Evolutionary conservation across 371 early-diverging fungal genomes (phyloP).

Genomic region (Mucor ambiguus): DNA sequence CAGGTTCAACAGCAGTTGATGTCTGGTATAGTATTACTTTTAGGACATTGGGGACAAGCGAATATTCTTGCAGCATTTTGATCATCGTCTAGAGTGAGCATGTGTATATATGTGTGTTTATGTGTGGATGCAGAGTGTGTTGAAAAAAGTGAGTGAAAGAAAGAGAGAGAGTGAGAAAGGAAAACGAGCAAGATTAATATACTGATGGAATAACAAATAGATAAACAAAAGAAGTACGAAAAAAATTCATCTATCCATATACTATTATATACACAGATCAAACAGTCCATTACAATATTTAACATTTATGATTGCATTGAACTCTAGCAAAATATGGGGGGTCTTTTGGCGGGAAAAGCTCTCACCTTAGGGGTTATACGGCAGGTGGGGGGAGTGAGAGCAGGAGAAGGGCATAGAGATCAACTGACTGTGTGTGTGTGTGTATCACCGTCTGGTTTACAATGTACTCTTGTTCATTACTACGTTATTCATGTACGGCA

Average conservation of each 20-base stretch:
- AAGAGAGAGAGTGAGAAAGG: constrained; percentile 6
- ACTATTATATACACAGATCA: constrained; percentile 13
- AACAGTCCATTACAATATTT: constrained; percentile 8
- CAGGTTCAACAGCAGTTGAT: neutral
- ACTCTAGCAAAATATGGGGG: neutral
- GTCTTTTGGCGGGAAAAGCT: constrained; percentile 20
- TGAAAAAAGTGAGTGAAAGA: constrained; percentile 1
- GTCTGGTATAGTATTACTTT: constrained; percentile 28
- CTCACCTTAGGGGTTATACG: neutral
- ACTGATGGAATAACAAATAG: constrained; percentile 21
- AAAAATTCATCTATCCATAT: constrained; percentile 42
- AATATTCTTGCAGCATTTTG: constrained; percentile 32
- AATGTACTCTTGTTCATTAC: constrained; percentile 28
- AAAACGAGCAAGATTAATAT: constrained; percentile 18
- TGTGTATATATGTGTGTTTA: neutral
- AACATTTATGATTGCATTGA: constrained; percentile 5
- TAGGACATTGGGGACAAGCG: constrained; percentile 52
- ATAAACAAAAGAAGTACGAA: constrained; percentile 15
- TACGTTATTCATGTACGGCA: constrained; percentile 15
- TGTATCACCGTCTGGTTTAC: constrained; percentile 23
- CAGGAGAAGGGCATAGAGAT: neutral
- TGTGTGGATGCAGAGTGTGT: constrained; percentile 1
- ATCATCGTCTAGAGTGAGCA: constrained; percentile 29
- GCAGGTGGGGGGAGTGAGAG: neutral
- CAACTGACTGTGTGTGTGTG: neutral